phyloP scores from a whole-genome alignment of 2,329 filamentous ascomycete species.

The Stagonosporopsis rhizophila region DNA sequence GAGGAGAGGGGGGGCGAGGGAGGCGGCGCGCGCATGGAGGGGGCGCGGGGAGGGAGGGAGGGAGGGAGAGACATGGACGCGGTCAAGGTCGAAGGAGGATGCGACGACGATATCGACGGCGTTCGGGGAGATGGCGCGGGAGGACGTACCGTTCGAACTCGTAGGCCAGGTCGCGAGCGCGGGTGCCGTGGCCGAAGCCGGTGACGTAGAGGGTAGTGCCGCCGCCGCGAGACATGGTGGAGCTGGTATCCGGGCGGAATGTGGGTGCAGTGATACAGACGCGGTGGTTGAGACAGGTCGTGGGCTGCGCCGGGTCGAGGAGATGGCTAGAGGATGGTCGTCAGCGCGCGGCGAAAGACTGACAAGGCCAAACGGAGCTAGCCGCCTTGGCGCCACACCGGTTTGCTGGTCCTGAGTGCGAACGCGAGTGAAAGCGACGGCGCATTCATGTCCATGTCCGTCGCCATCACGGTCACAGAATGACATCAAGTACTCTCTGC shows the following conservation, averaged over 20 bases:
- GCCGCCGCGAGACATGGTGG: slow-evolving; percentile 84
- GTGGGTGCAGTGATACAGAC: slow-evolving; percentile 19
- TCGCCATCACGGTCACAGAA: too few relatives aligned
- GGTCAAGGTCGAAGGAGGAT: slow-evolving; percentile 43
- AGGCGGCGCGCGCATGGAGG: slow-evolving; percentile 6
- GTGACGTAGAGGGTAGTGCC: slow-evolving; percentile 97
- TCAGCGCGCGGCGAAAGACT: slow-evolving; percentile 21
- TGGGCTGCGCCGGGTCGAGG: slow-evolving; percentile 15
- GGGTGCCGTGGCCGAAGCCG: slow-evolving; percentile 98
- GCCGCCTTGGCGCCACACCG: slow-evolving; percentile 5
- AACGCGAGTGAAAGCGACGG: too few relatives aligned
- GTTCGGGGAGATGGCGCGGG: slow-evolving; percentile 53
- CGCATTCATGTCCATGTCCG: too few relatives aligned
- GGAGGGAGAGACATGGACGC: neutral
- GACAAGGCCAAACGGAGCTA: slow-evolving; percentile 12
- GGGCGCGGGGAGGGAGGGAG: neutral
- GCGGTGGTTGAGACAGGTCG: slow-evolving; percentile 23
- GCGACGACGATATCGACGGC: slow-evolving; percentile 47
- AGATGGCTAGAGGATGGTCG: slow-evolving; percentile 23
- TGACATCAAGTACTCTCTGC: too few relatives aligned
- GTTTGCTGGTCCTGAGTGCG: too few relatives aligned
- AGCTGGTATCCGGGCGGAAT: slow-evolving; percentile 10
- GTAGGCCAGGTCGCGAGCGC: slow-evolving; percentile 98
- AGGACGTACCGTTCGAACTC: slow-evolving; percentile 99
- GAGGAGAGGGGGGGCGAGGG: slow-evolving; percentile 10